Base-by-base conservation (phyloP, 306 rosid species). In the Delonix regia region DNA sequence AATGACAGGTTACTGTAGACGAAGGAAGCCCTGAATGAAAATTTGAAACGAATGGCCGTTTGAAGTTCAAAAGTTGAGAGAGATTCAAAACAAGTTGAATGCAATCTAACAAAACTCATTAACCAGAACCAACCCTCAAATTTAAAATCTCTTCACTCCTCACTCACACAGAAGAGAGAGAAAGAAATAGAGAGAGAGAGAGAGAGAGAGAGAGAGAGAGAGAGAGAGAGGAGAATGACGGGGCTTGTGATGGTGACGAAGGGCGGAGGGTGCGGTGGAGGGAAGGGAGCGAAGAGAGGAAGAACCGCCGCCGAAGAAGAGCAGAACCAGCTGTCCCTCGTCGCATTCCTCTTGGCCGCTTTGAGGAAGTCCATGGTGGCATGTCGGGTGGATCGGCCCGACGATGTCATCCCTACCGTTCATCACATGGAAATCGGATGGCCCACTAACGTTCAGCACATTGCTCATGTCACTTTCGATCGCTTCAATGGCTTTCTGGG, bases 401-500 rank as follows among this genome's bases (percentile, higher is more conserved):
- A 96, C 2, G 98, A 93, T 28, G 92, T 93, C 1, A 88, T 91
- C 77, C 91, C 97, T 9, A 14, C 96, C 69, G 93, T 91, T 7
- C 89, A 91, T 42, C 88, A 82, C n/a, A 88, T 90, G 92, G 99
- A 96, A 78, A 95, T 95, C 47, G 99, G 97, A 16, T 91, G 99
- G 96, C 99, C 99, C 10, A 95, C 98, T 0, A 88, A 95, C 34
- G 98, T 95, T 38, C 86, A 78, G 56, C 99, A 95, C 73, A 86
- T 95, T 10, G 85, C 94, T 6, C 99, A 95, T 68, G 99, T 95
- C 28, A 95, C 99, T 0, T 95, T 95, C 71, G 99, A 95, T 59
- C 88, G 98, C 1, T 95, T 95, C 89, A 89, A 93, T 24, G 99
- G 99, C 0, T 95, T 95, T 81, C 86, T 95, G 48, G 99, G 99